Conservation (phyloP, 1,284 basidiomycete species). For the Rhodotorula sp. region DNA sequence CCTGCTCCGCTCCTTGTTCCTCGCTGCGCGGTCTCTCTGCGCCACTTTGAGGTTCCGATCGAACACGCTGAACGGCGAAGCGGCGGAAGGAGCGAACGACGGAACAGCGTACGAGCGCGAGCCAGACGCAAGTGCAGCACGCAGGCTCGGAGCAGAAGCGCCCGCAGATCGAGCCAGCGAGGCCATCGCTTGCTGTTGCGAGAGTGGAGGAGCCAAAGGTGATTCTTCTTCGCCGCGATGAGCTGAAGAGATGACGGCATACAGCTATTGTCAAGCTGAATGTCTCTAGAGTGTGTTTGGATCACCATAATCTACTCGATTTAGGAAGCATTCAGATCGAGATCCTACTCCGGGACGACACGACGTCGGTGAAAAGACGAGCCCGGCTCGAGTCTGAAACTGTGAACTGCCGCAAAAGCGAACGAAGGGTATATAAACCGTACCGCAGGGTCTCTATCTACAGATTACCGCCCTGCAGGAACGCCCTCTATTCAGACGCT, state of each 20-base stretch:
- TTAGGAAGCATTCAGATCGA: too few relatives aligned
- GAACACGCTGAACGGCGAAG: constrained; percentile 60
- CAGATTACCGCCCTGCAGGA: background rate
- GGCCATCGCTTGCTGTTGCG: background rate
- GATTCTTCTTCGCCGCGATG: too few relatives aligned
- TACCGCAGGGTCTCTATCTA: background rate
- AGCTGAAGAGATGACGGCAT: too few relatives aligned
- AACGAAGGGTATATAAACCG: too few relatives aligned
- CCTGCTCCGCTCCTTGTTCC: constrained; percentile 61
- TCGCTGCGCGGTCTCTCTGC: constrained; percentile 75
- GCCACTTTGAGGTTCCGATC: constrained; percentile 77
- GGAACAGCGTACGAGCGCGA: constrained; percentile 23
- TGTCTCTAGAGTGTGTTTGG: too few relatives aligned
- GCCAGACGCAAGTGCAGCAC: background rate
- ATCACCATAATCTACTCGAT: too few relatives aligned
- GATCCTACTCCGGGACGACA: too few relatives aligned
- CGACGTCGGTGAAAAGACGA: too few relatives aligned
- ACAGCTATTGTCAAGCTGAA: too few relatives aligned
- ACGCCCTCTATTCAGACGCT: background rate
- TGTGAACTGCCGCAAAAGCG: background rate
- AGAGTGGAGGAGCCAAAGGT: background rate
- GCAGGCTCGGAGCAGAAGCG: background rate
- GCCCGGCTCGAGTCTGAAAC: too few relatives aligned
- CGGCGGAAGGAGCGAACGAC: constrained; percentile 27
- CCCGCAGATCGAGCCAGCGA: background rate